Percentiles rank a stretch among this genome's conserved stretches.
Evolutionary conservation across 345 rosid genomes (phyloP).

Genomic region (Abelmoschus esculentus): DNA sequence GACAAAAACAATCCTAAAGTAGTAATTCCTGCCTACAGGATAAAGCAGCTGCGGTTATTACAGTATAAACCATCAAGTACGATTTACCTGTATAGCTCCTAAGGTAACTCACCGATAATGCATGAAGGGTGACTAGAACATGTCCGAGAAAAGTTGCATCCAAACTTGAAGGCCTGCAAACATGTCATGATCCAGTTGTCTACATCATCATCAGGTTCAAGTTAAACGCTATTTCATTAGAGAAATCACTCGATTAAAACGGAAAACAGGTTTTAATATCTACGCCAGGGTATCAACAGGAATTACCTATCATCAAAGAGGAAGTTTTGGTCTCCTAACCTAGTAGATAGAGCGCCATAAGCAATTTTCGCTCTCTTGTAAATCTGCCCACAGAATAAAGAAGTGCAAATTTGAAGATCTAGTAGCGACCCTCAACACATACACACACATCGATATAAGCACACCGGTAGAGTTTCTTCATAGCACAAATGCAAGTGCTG

Average conservation of each 20-base stretch:
- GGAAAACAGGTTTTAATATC: neutral
- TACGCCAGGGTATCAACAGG: conserved; percentile 8
- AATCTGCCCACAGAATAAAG: conserved; percentile 43
- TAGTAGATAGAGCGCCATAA: conserved; percentile 72
- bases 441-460: neutral
- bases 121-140: conserved; percentile 61
- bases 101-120: conserved; percentile 64
- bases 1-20: neutral
- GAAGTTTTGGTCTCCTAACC: conserved; percentile 62
- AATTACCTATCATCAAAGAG: conserved; percentile 66
- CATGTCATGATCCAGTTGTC: neutral
- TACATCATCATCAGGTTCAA: neutral
- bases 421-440: neutral
- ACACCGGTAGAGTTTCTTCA: neutral
- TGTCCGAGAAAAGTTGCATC: conserved; percentile 73
- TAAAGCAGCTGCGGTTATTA: neutral
- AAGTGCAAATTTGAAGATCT: neutral
- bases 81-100: too few relatives aligned
- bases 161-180: conserved; percentile 79
- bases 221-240: neutral
- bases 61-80: neutral
- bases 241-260: neutral
- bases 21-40: neutral
- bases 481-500: neutral
- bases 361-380: conserved; percentile 61